Evolutionary conservation across 192 early-diverging fungal genomes (phyloP), one percentile per base, ranked within the genome.

Genomic region (Ambispora gerdemannii): DNA sequence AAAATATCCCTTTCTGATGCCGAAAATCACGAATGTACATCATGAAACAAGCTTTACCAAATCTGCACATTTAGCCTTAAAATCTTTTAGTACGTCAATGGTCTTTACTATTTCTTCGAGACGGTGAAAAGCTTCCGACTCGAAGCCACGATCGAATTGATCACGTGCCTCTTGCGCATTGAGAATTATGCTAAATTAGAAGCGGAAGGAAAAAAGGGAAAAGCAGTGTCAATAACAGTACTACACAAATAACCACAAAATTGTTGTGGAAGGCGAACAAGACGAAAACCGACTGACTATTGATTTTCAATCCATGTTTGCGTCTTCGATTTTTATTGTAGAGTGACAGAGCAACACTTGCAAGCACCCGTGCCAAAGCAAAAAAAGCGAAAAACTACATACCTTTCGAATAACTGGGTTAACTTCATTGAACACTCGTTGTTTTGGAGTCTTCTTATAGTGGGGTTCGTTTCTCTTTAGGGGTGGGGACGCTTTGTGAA

Each of bases 401-500:
- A 70, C 67, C 67, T 70, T 13, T 59, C 67, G 59, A 70, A 70
- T 53, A 70, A 55, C 43, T 59, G 67, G 55, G 67, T 70, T 55
- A 70, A 58, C 24, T 70, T 59, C 67, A 70, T 70, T 7, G 51
- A 53, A 10, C 4, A 53, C 7, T n/a, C 20, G 20, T 20, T 7
- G 11, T 20, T 20, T 20, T 20, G 22, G 22, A 53, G 20, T 20
- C 22, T 10, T 47, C 43, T 20, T 22, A 20, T 53, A 53, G 22
- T 64, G 62, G 67, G 67, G 67, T 50, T 68, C 20, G 51, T 68
- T 56, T 35, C 67, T n/a, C n/a, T 68, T 68, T 68, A 7, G 52
- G 67, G 67, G 67, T 67, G 31, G 65, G 65, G 65, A 67, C 65
- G 49, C n/a, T 67, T 24, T 11, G 52, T 30, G 67, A 49, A 0